These are phyloP conservation scores for Colletotrichum siamense DNA, from an alignment of 2,329 filamentous ascomycete species.

Conservation along the genomic window DNA sequence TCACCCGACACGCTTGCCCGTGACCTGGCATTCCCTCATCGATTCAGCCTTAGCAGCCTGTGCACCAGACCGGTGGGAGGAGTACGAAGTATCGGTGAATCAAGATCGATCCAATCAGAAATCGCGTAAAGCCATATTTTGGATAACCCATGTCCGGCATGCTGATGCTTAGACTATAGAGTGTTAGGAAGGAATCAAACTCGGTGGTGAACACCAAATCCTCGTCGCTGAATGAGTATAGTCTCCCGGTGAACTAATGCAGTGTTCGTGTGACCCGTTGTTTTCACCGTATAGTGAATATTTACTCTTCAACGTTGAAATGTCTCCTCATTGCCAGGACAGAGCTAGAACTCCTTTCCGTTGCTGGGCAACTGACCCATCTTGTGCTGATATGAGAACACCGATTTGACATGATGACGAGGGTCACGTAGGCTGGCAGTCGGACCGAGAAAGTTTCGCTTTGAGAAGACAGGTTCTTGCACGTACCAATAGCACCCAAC, in stretches of 20 bases:
- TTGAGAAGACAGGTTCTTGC: neutral
- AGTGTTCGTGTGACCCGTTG: neutral
- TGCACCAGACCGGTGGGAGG: neutral
- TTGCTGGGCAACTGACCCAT: neutral
- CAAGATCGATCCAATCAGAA: neutral
- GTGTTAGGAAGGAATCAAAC: neutral
- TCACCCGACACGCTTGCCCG: neutral
- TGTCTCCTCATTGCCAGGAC: neutral
- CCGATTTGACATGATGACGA: neutral
- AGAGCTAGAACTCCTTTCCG: neutral
- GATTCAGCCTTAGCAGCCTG: neutral
- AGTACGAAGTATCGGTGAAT: neutral
- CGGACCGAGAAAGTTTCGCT: neutral
- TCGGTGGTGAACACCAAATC: fast-evolving
- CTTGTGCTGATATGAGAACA: neutral
- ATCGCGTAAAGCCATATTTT: neutral
- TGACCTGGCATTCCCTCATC: neutral
- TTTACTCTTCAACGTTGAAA: neutral
- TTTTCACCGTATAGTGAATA: neutral
- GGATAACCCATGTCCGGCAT: neutral
- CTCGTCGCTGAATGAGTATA: neutral
- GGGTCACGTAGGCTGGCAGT: neutral
- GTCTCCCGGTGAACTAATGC: neutral
- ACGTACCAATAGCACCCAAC: fast-evolving
- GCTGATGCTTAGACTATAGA: neutral